Evolutionary conservation across 345 rosid species (phyloP), one percentile per base, ranked within the genome.

Genomic region (Lepidium africanum): DNA sequence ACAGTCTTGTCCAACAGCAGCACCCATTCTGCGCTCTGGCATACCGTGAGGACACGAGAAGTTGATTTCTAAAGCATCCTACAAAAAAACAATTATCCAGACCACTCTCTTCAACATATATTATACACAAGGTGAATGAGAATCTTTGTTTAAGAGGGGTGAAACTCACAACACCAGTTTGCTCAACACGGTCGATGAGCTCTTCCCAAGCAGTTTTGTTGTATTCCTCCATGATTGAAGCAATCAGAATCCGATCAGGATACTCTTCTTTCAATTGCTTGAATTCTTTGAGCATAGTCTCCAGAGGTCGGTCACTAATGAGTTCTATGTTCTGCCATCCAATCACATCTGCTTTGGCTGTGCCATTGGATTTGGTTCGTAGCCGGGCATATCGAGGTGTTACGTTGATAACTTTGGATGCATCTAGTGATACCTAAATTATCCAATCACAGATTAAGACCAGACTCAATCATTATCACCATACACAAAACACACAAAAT

Each of bases 11-110:
- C 99, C 97, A 10, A 94, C 96, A 7, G 99, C 99, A 2, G 97
- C 97, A 58, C 97, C 99, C 99, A 94, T 91, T 81, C 82, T 91
- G 30, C 99, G 90, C 77, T 91, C 99, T 6, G 99, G 99, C 99
- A 94, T 94, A 17, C 99, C 97, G 19, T 91, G 99, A 63, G 99
- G 99, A 76, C 99, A 94, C 25, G 97, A 94, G 79, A 94, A 94
- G 72, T 94, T 94, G 71, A 94, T 79, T 65, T 94, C 99, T 52
- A 94, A 80, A 10, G 96, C 99, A 84, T 94, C 99, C 97, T 94
- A 64, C 16, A 65, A 47, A 33, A 70, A 33, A 70, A 21, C 46
- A 66, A 63, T 2, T 0, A 48, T 14, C 67, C 43, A 58, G 2
- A 57, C 47, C 46, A 54, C 1, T 65, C 33, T 39, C 17, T 46